phyloP scores from a whole-genome alignment of 768 basidiomycete genomes.

The Kwoniella botswanensis region DNA sequence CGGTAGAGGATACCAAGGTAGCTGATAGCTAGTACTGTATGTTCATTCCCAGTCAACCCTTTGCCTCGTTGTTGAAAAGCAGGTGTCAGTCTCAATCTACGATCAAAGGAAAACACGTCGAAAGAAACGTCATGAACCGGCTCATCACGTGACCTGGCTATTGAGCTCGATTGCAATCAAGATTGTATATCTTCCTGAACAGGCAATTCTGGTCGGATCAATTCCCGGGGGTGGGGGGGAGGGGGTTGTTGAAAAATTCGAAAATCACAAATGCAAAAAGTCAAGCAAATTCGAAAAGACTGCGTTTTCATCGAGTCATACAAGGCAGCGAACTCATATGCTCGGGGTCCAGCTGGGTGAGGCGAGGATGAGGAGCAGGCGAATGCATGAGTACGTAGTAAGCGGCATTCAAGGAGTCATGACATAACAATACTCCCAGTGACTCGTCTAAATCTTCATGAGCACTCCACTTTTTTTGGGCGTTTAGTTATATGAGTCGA shows the following conservation, averaged over 20 bases:
- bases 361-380: background rate
- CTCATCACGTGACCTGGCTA: background rate
- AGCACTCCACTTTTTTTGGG: too few relatives aligned
- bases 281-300: background rate
- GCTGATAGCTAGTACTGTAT: too few relatives aligned
- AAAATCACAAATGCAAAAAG: background rate
- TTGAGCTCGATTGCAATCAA: background rate
- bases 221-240: background rate
- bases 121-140: too few relatives aligned
- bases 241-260: background rate
- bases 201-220: background rate
- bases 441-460: background rate
- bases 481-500: background rate
- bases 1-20: too few relatives aligned
- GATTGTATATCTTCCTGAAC: background rate
- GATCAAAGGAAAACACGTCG: too few relatives aligned
- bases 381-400: background rate
- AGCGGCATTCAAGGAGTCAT: background rate
- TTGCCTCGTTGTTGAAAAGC: too few relatives aligned
- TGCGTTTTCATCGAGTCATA: background rate
- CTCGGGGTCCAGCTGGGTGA: background rate
- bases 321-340: background rate
- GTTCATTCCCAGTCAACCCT: too few relatives aligned
- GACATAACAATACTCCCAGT: background rate
- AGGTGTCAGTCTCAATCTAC: too few relatives aligned